Evolutionary conservation across 495 filamentous ascomycete species (phyloP).

Genomic region (Aspergillus biplanus): DNA sequence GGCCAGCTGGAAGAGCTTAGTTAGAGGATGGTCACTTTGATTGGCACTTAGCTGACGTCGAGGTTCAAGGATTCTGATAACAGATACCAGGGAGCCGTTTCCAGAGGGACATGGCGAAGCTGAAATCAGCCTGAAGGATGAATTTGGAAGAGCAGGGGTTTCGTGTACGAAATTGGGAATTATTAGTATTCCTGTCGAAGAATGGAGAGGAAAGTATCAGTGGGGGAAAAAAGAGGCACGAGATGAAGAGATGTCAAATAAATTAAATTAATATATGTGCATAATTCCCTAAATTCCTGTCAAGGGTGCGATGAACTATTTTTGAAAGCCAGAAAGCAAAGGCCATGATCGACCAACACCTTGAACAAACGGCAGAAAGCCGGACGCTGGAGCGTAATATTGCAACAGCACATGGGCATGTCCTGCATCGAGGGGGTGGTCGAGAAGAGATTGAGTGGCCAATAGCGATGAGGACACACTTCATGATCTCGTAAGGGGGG

Average conservation of each 20-base stretch:
- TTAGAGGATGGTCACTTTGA: too few species aligned
- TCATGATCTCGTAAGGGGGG: slow-evolving; percentile 8
- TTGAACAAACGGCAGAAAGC: slow-evolving; percentile 5
- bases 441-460: background rate
- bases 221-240: background rate
- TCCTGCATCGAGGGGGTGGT: slow-evolving; percentile 12
- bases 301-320: slow-evolving; percentile 13
- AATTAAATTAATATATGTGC: background rate
- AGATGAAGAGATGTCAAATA: slow-evolving; percentile 3
- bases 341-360: slow-evolving; percentile 16
- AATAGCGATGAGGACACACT: slow-evolving; percentile 3
- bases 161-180: too few species aligned
- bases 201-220: background rate
- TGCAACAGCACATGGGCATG: slow-evolving; percentile 18
- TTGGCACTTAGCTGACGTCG: too few species aligned
- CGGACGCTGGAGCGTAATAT: slow-evolving; percentile 6
- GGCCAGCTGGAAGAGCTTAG: background rate
- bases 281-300: slow-evolving; percentile 1
- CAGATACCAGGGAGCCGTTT: background rate
- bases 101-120: slow-evolving; percentile 4
- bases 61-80: background rate
- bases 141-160: background rate
- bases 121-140: background rate
- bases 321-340: slow-evolving; percentile 9
- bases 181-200: too few species aligned